phyloP scores from a whole-genome alignment of 306 rosid species.

The Dalbergia oliveri region DNA sequence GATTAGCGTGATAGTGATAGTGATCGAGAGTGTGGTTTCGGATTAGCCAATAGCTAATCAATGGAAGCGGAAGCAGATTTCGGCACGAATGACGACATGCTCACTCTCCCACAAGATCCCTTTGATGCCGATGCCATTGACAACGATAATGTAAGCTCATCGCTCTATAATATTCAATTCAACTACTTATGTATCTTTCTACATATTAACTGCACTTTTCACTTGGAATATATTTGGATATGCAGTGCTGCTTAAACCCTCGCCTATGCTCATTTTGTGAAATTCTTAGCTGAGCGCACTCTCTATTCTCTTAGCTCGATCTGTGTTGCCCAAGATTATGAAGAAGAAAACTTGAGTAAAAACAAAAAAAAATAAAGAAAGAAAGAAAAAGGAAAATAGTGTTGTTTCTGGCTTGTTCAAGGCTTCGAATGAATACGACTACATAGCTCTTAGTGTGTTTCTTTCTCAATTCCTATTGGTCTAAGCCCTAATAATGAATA shows the following conservation, averaged over 20 bases:
- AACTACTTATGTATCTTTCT: neutral
- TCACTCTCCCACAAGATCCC: conserved; percentile 59
- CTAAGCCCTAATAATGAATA: neutral
- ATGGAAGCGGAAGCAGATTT: conserved; percentile 75
- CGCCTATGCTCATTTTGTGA: conserved; percentile 4
- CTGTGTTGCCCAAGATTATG: neutral
- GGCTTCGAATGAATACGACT: too few relatives aligned
- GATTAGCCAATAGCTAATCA: conserved; percentile 32
- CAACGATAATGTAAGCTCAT: conserved; percentile 61
- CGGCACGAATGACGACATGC: conserved; percentile 53
- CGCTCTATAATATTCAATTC: conserved; percentile 1
- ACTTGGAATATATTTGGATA: neutral
- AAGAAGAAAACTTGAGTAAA: too few relatives aligned
- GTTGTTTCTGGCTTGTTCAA: conserved; percentile 14
- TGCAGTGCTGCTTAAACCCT: conserved; percentile 41
- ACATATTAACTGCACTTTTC: neutral
- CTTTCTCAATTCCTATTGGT: neutral
- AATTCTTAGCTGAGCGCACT: neutral
- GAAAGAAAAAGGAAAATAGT: neutral
- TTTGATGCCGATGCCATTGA: conserved; percentile 59
- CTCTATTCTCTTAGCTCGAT: conserved; percentile 4
- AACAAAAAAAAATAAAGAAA: too few relatives aligned
- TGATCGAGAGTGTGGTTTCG: conserved; percentile 39
- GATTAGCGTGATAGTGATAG: neutral
- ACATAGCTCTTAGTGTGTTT: neutral